These are phyloP conservation scores for Rubroboletus pulcherrimus DNA, from an alignment of 768 basidiomycete species.

Conservation along the genomic window DNA sequence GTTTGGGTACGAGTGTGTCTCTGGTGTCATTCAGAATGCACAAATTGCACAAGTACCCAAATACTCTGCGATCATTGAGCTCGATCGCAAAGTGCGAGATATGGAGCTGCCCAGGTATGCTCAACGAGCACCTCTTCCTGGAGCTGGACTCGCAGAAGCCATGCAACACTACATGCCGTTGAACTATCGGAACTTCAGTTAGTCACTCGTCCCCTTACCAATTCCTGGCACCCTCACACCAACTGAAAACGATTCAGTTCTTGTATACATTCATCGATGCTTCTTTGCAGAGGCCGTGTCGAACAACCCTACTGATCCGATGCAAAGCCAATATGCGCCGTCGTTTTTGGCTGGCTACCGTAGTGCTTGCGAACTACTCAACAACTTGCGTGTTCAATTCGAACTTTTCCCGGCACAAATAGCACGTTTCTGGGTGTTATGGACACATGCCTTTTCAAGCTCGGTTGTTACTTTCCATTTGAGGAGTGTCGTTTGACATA, in stretches of 20 bases:
- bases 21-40: conserved; percentile 65
- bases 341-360: conserved; percentile 68
- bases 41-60: conserved; percentile 61
- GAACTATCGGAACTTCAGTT: conserved; percentile 69
- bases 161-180: conserved; percentile 76
- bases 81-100: conserved; percentile 63
- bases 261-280: conserved; percentile 70
- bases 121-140: conserved; percentile 44
- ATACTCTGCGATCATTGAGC: conserved; percentile 58
- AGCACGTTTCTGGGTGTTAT: conserved; percentile 65
- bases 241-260: conserved; percentile 36
- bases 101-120: conserved; percentile 66
- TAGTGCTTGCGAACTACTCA: conserved; percentile 58
- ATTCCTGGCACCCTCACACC: background rate
- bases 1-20: conserved; percentile 62
- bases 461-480: conserved; percentile 39
- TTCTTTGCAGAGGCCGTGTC: conserved; percentile 73
- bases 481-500: background rate
- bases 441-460: conserved; percentile 70
- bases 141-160: conserved; percentile 51
- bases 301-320: conserved; percentile 61
- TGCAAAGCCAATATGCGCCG: conserved; percentile 62
- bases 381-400: conserved; percentile 46
- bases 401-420: conserved; percentile 53
- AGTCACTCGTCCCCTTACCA: conserved; percentile 20